These are phyloP conservation scores for Hordeum marinum DNA, from an alignment of 176 grass and related monocot genomes.

Conservation along the genomic window DNA sequence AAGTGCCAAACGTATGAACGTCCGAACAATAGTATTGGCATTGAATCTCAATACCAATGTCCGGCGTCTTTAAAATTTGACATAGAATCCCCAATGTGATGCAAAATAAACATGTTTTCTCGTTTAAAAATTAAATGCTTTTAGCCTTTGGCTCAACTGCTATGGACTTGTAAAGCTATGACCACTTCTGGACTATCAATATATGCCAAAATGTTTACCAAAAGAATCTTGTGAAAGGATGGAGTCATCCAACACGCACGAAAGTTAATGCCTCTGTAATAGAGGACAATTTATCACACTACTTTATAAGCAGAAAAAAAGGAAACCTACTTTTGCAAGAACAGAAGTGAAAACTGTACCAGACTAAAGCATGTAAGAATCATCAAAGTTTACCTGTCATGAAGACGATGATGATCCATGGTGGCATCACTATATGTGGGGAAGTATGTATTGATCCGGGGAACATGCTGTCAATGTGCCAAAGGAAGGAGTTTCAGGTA, in stretches of 20 bases:
- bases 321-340: background rate
- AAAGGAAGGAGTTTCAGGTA: constrained; percentile 16
- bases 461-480: constrained; percentile 65
- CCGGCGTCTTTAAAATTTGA: background rate
- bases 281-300: background rate
- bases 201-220: constrained; percentile 1
- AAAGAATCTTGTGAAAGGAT: background rate
- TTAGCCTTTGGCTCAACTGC: background rate
- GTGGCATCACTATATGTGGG: constrained; percentile 78
- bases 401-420: constrained; percentile 84
- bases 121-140: background rate
- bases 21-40: no score
- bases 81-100: background rate
- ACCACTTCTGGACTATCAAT: background rate
- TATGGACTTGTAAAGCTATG: background rate
- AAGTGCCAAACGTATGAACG: no score
- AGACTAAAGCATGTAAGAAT: constrained; percentile 12
- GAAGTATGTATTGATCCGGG: constrained; percentile 84
- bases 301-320: background rate
- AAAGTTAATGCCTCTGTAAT: background rate
- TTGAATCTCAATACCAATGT: no score
- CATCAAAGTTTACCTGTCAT: constrained; percentile 61
- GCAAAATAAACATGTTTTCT: background rate
- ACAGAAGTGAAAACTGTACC: background rate
- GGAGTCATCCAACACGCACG: background rate